These are phyloP conservation scores for Samsoniella hepiali DNA, from an alignment of 2,329 filamentous ascomycete species.

Conservation along the genomic window DNA sequence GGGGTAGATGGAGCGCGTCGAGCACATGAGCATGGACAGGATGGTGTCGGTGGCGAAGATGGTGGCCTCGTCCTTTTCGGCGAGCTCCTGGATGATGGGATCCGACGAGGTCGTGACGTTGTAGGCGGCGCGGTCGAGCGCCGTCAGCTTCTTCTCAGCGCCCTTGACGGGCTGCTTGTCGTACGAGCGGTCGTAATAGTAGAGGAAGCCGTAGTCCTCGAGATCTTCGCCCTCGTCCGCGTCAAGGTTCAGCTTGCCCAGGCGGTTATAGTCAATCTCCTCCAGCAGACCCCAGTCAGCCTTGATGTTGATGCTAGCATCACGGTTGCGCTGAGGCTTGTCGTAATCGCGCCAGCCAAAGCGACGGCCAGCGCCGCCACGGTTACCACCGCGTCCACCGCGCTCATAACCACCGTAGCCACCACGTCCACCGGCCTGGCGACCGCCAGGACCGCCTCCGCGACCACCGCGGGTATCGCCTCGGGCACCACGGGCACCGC, in stretches of 20 bases:
- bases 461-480: slow-evolving; percentile 59
- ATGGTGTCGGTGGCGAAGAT: slow-evolving; percentile 98
- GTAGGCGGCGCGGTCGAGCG: slow-evolving; percentile 92
- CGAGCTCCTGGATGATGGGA: slow-evolving; percentile 93
- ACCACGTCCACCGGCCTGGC: slow-evolving; percentile 53
- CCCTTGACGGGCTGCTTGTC: slow-evolving; percentile 92
- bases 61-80: slow-evolving; percentile 91
- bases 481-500: slow-evolving; percentile 73
- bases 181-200: slow-evolving; percentile 95
- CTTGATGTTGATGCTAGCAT: slow-evolving; percentile 94
- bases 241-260: slow-evolving; percentile 93
- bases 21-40: slow-evolving; percentile 98
- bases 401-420: slow-evolving; percentile 58
- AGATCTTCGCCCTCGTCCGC: slow-evolving; percentile 93
- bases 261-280: slow-evolving; percentile 96
- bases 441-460: slow-evolving; percentile 60
- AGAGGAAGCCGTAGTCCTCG: slow-evolving; percentile 93
- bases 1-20: slow-evolving; percentile 91
- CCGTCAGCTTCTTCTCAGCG: slow-evolving; percentile 79
- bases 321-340: slow-evolving; percentile 93
- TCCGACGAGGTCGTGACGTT: slow-evolving; percentile 97
- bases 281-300: slow-evolving; percentile 93
- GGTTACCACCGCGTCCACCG: slow-evolving; percentile 63
- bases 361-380: slow-evolving; percentile 73
- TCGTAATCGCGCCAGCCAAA: slow-evolving; percentile 99